Percentiles rank a stretch among this genome's conserved stretches.
phyloP scores from a whole-genome alignment of 2,329 filamentous ascomycete genomes.

The Rhynchosporium secalis region DNA sequence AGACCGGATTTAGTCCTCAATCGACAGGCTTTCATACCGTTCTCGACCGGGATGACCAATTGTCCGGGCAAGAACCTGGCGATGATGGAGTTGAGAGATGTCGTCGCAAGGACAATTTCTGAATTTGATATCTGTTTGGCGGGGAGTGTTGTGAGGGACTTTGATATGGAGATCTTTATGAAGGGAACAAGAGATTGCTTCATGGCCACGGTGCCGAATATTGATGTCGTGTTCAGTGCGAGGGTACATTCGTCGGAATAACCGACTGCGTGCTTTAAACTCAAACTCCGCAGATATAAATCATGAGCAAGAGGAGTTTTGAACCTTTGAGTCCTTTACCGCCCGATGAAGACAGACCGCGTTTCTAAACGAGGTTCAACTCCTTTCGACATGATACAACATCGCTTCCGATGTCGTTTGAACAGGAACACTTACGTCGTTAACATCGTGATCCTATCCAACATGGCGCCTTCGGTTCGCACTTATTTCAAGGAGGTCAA shows the following conservation, averaged over 20 bases:
- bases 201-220: slow-evolving; percentile 9
- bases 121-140: slow-evolving; percentile 11
- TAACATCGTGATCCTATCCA: no score
- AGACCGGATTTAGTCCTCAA: slow-evolving; percentile 28
- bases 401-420: no score
- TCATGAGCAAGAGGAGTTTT: no score
- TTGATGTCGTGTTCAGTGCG: neutral
- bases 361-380: no score
- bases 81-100: slow-evolving; percentile 38
- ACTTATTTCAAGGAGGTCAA: no score
- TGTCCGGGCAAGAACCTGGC: slow-evolving; percentile 40
- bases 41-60: slow-evolving; percentile 28
- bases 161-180: slow-evolving; percentile 21
- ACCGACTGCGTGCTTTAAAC: no score
- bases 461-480: no score
- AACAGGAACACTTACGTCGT: no score
- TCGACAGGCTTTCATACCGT: slow-evolving; percentile 37
- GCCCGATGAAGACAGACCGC: no score
- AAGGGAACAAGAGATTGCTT: slow-evolving; percentile 23
- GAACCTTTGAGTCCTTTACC: no score
- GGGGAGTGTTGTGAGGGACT: neutral
- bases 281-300: no score
- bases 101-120: slow-evolving; percentile 25
- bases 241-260: neutral
- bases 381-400: no score